phyloP scores from a whole-genome alignment of 306 rosid genomes.

The Begonia fuchsioides region DNA sequence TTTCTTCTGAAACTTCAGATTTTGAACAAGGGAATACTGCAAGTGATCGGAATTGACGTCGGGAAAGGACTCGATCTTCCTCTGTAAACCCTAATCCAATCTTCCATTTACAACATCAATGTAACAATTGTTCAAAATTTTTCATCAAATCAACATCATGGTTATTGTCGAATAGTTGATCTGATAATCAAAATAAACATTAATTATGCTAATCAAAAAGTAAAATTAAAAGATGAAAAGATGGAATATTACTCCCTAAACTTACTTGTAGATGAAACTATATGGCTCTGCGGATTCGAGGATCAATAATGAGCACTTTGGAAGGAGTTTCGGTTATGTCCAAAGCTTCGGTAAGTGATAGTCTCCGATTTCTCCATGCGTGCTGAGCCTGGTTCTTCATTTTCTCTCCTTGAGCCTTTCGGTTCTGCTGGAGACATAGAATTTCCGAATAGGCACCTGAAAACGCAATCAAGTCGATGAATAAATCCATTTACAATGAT shows the following conservation, averaged over 20 bases:
- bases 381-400: constrained; percentile 45
- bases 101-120: not conserved
- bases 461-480: too few relatives aligned
- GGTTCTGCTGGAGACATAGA: constrained; percentile 66
- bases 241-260: too few relatives aligned
- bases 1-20: constrained; percentile 33
- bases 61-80: constrained; percentile 94
- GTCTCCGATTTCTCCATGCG: constrained; percentile 49
- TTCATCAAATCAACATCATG: too few relatives aligned
- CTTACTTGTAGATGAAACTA: constrained; percentile 15
- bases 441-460: constrained; percentile 70
- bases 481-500: too few relatives aligned
- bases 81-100: constrained; percentile 19
- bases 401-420: constrained; percentile 52
- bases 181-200: too few relatives aligned
- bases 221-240: too few relatives aligned
- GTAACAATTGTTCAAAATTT: too few relatives aligned
- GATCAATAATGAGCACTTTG: constrained; percentile 33
- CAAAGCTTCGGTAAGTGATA: constrained; percentile 55
- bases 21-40: constrained; percentile 67
- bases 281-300: too few relatives aligned
- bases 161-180: too few relatives aligned
- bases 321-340: constrained; percentile 34
- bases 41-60: constrained; percentile 72
- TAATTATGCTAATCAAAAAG: too few relatives aligned